These are phyloP conservation scores for Gossypium thurberi DNA, from an alignment of 345 rosid genomes.

Conservation along the genomic window DNA sequence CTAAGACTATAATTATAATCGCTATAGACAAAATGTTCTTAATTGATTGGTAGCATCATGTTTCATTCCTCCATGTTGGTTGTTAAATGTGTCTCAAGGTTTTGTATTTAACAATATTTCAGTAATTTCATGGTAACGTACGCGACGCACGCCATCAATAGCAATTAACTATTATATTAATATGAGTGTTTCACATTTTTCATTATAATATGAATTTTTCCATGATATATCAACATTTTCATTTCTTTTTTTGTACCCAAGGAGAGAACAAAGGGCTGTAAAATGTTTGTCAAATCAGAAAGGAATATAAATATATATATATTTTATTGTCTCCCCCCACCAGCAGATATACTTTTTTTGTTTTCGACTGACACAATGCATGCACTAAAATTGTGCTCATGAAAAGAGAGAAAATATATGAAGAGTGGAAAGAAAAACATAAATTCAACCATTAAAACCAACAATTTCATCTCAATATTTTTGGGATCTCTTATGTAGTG, in stretches of 20 bases:
- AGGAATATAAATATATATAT: too few species aligned
- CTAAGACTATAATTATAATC: not conserved
- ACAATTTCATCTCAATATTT: not conserved
- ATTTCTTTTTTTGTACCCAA: too few species aligned
- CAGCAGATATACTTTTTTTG: not conserved
- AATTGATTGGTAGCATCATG: not conserved
- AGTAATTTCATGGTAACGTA: too few species aligned
- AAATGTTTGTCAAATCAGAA: too few species aligned
- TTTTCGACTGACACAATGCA: not conserved
- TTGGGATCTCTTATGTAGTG: not conserved
- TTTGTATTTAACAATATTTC: not conserved
- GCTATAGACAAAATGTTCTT: not conserved
- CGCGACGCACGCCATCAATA: too few species aligned
- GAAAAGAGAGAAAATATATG: not conserved
- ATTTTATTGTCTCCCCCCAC: not conserved
- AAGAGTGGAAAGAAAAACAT: not conserved
- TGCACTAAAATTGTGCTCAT: constrained; percentile 5
- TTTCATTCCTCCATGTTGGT: not conserved
- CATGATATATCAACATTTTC: too few species aligned
- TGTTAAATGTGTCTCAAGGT: not conserved
- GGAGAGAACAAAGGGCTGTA: too few species aligned
- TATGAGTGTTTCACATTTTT: not conserved
- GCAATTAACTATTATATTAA: not conserved
- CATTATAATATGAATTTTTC: too few species aligned
- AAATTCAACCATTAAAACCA: not conserved